phyloP scores from a whole-genome alignment of 2,329 filamentous ascomycete species.

The Scopulariopsis brevicaulis region DNA sequence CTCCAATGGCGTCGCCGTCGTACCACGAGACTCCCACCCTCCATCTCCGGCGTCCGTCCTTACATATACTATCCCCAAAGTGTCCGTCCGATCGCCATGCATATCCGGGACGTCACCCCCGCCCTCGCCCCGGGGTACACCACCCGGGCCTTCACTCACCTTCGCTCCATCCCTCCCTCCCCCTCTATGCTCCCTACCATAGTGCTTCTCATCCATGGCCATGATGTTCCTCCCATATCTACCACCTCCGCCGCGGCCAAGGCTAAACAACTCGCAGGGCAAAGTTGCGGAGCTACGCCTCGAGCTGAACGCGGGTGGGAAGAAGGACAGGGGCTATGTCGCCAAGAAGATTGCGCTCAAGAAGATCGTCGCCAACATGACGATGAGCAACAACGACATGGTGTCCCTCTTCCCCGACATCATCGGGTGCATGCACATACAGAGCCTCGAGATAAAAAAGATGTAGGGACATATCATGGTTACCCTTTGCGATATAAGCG shows the following conservation, averaged over 20 bases:
- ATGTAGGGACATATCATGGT: slow-evolving; percentile 50
- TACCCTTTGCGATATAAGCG: slow-evolving; percentile 15
- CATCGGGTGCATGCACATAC: slow-evolving; percentile 88
- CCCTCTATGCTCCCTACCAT: neutral
- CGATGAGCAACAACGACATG: slow-evolving; percentile 99
- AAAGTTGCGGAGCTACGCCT: slow-evolving; percentile 95
- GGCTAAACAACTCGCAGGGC: slow-evolving; percentile 63
- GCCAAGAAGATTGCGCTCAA: slow-evolving; percentile 97
- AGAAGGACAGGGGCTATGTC: slow-evolving; percentile 95
- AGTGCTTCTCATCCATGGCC: neutral
- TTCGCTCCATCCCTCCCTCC: neutral
- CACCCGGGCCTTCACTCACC: neutral
- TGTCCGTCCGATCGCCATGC: neutral
- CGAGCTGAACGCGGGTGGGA: slow-evolving; percentile 85
- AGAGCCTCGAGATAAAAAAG: slow-evolving; percentile 96
- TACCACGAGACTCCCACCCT: neutral
- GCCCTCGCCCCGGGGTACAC: neutral
- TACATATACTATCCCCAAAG: neutral
- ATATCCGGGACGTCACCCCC: neutral
- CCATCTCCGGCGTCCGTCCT: neutral
- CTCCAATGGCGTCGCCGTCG: neutral
- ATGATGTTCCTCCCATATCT: slow-evolving; percentile 43
- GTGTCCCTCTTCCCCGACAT: slow-evolving; percentile 93
- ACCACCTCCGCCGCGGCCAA: slow-evolving; percentile 31
- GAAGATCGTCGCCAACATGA: slow-evolving; percentile 99